Base-by-base conservation (phyloP, 2,329 filamentous ascomycete genomes). In the Ophiosphaerella herpotricha region DNA sequence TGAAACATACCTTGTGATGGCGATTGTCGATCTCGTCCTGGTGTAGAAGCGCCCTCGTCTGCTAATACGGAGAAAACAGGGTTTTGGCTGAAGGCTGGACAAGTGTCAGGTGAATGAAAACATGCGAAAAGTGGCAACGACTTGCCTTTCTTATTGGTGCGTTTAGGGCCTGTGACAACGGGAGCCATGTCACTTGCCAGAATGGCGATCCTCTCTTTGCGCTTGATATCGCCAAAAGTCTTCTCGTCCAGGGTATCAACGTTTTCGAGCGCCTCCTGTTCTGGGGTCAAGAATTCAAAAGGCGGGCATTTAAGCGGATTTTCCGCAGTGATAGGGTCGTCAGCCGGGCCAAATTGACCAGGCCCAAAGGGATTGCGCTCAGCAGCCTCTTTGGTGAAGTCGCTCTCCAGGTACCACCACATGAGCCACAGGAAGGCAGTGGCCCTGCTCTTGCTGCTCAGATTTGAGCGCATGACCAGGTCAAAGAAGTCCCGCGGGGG, bases 401-500 rank as follows among this genome's bases (percentile, higher is more conserved):
- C 91, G 24, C 92, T 96, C 72, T 99, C 94, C 14, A 99, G 82
- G 68, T 99, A 97, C 80, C 94, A 97, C 94, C 94, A 99, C 86
- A 99, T 95, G 56, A 99, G 79, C 94, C 94, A 99, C 16, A 99
- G 77, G 63, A 99, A 99, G 0, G 93, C 93, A 38, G 79, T 86
- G 1, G 94, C 92, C 55, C 94, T 85, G 54, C 90, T 96, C 60
- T 80, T 77, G 73, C 92, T 97, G 49, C 87, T 90, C 53, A 91
- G 82, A 21, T 89, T 88, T 1, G 87, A 87, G 67, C 90, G 87
- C 92, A 97, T 97, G 63, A 99, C 88, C 13, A 99, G 82, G 66
- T 99, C 94, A 72, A 97, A 96, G 72, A 99, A 97, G 73, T 99
- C 94, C 59, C 87, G 84, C 1, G 86, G 85, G 5, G 86, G 82